Evolutionary conservation across 2,329 filamentous ascomycete genomes (phyloP).

Genomic region (Fusarium bulbicola): DNA sequence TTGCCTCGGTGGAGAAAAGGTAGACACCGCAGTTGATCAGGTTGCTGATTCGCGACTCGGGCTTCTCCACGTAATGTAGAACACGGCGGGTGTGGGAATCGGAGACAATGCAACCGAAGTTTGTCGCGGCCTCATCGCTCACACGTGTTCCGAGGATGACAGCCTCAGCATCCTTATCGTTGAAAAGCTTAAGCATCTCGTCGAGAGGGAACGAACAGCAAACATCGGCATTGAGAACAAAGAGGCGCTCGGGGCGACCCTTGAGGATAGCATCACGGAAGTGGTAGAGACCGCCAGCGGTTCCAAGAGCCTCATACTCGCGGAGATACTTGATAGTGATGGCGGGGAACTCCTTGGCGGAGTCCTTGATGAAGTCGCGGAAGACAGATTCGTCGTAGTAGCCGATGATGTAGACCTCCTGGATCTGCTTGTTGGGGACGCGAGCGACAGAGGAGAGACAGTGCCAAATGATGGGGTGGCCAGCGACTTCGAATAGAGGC

Average conservation of each 20-base stretch:
- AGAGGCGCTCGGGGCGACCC: constrained; percentile 91
- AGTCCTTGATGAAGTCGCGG: constrained; percentile 97
- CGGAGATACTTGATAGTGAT: constrained; percentile 91
- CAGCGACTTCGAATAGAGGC: constrained; percentile 98
- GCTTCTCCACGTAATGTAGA: constrained; percentile 99
- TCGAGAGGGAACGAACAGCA: constrained; percentile 98
- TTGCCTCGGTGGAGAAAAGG: constrained; percentile 93
- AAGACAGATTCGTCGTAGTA: constrained; percentile 99
- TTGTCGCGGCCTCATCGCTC: constrained; percentile 87
- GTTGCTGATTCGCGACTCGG: constrained; percentile 96
- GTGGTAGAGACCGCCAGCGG: constrained; percentile 96
- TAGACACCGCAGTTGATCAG: constrained; percentile 99
- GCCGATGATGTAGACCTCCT: constrained; percentile 96
- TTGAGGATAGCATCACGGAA: constrained; percentile 99
- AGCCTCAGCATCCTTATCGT: constrained; percentile 95
- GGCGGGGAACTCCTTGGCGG: constrained; percentile 83
- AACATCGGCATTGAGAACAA: constrained; percentile 97
- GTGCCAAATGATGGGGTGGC: constrained; percentile 98
- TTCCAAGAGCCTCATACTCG: constrained; percentile 96
- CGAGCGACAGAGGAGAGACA: constrained; percentile 92
- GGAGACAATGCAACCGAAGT: constrained; percentile 98
- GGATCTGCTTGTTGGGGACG: constrained; percentile 80
- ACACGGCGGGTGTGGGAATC: constrained; percentile 94
- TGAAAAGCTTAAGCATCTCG: constrained; percentile 94
- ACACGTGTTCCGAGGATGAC: constrained; percentile 95